phyloP scores from a whole-genome alignment of 371 early-diverging fungal genomes.

The Saksenaea oblongispora region DNA sequence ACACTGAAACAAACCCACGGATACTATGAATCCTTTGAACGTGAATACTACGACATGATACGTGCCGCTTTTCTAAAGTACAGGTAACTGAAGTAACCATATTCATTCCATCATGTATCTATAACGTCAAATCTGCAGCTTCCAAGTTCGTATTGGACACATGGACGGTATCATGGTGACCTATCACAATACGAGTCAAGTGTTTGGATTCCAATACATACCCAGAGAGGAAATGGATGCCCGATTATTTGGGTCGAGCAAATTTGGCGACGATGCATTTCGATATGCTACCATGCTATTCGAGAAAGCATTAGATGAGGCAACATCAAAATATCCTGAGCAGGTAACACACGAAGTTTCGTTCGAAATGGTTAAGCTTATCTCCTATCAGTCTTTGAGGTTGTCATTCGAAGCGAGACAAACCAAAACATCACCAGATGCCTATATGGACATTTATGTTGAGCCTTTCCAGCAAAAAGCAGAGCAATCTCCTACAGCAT shows the following conservation, averaged over 20 bases:
- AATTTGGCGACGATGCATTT: constrained; percentile 79
- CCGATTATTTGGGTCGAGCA: constrained; percentile 74
- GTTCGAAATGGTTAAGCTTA: background rate
- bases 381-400: constrained; percentile 24
- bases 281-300: constrained; percentile 61
- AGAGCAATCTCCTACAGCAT: background rate
- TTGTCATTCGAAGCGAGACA: constrained; percentile 43
- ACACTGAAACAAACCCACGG: constrained; percentile 62
- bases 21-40: constrained; percentile 79
- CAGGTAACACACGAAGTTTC: constrained; percentile 30
- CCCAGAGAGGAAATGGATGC: constrained; percentile 85
- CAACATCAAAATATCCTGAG: constrained; percentile 63
- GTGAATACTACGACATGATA: constrained; percentile 95
- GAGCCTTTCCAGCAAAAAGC: constrained; percentile 28
- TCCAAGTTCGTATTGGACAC: constrained; percentile 92
- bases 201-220: constrained; percentile 97
- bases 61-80: constrained; percentile 88
- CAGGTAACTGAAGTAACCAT: constrained; percentile 40
- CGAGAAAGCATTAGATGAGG: constrained; percentile 61
- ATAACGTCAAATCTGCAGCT: constrained; percentile 36
- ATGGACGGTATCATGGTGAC: constrained; percentile 97
- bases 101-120: background rate
- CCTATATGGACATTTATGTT: constrained; percentile 44
- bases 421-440: constrained; percentile 5
- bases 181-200: constrained; percentile 88